Evolutionary conservation across 2,329 filamentous ascomycete genomes (phyloP).

Genomic region (Diaporthe caulivora): DNA sequence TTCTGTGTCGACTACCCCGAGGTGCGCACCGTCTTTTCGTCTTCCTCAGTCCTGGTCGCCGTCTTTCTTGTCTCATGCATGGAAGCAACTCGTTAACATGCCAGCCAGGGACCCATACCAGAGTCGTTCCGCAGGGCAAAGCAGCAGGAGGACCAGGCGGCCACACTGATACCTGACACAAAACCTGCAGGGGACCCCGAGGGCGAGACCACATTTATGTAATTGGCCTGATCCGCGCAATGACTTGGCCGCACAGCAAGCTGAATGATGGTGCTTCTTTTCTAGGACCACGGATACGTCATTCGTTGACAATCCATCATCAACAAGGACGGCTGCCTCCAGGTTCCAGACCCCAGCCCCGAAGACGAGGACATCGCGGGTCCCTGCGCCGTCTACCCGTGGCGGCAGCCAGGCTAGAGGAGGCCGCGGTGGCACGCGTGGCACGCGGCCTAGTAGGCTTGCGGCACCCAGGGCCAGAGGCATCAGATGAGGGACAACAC

Average conservation of each 20-base stretch:
- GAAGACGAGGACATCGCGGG: slow-evolving; percentile 58
- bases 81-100: slow-evolving; percentile 23
- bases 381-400: slow-evolving; percentile 58
- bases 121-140: slow-evolving; percentile 83
- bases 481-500: slow-evolving; percentile 52
- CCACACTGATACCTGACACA: slow-evolving; percentile 44
- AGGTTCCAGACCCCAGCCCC: slow-evolving; percentile 57
- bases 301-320: slow-evolving; percentile 85
- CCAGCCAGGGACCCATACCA: slow-evolving; percentile 77
- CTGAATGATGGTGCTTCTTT: slow-evolving; percentile 42
- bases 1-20: slow-evolving; percentile 99
- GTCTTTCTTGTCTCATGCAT: not conserved
- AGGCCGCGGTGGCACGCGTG: slow-evolving; percentile 51
- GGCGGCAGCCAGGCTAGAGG: slow-evolving; percentile 54
- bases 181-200: slow-evolving; percentile 56
- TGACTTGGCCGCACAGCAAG: not conserved
- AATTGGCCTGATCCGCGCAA: slow-evolving; percentile 49
- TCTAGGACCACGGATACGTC: slow-evolving; percentile 88
- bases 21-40: slow-evolving; percentile 60
- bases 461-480: slow-evolving; percentile 60
- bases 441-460: slow-evolving; percentile 58
- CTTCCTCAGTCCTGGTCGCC: not conserved
- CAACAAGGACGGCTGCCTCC: slow-evolving; percentile 62
- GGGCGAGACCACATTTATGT: slow-evolving; percentile 89
- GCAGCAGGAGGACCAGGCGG: slow-evolving; percentile 64